These are phyloP conservation scores for Yamadazyma tumulicola DNA, from an alignment of 805 yeast genomes.

Conservation along the genomic window DNA sequence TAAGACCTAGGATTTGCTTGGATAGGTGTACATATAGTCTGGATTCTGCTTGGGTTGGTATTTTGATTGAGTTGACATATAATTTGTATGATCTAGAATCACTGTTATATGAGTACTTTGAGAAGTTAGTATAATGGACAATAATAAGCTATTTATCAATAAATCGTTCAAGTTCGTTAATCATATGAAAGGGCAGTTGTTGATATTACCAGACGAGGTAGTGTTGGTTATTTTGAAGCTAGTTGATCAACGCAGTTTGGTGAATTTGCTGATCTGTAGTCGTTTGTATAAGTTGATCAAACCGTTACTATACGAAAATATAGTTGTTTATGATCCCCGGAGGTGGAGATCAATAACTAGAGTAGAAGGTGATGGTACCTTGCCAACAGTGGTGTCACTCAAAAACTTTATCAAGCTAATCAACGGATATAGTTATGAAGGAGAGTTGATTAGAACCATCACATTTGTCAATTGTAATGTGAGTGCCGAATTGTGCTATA, in stretches of 20 bases:
- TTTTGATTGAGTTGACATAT: no score
- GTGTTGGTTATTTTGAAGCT: background rate
- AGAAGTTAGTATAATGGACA: background rate
- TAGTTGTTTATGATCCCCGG: conserved; percentile 1
- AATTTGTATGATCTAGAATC: no score
- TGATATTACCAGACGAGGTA: conserved; percentile 1
- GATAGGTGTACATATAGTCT: no score
- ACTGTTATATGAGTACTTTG: no score
- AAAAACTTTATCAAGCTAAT: conserved; percentile 1
- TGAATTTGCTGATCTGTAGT: background rate
- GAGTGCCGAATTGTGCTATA: background rate
- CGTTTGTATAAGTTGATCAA: background rate
- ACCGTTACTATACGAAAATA: background rate
- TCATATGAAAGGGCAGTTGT: no score
- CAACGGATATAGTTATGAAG: background rate
- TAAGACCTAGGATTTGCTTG: no score
- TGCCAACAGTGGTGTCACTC: background rate
- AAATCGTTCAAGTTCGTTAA: background rate
- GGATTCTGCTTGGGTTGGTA: no score
- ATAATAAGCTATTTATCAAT: background rate
- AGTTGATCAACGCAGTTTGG: background rate
- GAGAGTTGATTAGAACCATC: background rate
- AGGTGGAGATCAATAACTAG: background rate
- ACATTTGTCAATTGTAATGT: background rate
- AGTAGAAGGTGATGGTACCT: background rate